These are phyloP conservation scores for Pelargonium fulgidum DNA, from an alignment of 441 rosid species.

Conservation along the genomic window DNA sequence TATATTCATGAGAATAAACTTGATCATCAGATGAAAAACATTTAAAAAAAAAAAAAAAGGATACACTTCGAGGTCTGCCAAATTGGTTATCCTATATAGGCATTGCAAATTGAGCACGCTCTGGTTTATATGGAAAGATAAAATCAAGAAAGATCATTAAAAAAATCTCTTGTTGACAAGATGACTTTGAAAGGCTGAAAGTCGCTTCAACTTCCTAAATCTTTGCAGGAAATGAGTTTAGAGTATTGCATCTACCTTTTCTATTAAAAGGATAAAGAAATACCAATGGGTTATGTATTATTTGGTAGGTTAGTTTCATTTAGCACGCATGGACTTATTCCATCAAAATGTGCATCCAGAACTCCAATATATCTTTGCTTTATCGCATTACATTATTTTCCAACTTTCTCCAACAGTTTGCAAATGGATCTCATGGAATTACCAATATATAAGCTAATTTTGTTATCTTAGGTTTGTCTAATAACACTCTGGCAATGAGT, in stretches of 20 bases:
- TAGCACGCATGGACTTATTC: not conserved
- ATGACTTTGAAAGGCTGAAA: not conserved
- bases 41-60: too few relatives aligned
- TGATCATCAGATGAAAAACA: not conserved
- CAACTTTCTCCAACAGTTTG: not conserved
- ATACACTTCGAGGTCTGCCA: not conserved
- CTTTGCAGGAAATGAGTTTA: not conserved
- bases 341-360: not conserved
- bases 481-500: not conserved
- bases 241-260: not conserved
- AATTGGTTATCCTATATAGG: not conserved
- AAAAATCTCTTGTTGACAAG: not conserved
- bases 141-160: not conserved
- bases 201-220: not conserved
- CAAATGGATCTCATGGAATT: not conserved
- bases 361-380: not conserved
- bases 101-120: not conserved
- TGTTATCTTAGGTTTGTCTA: not conserved
- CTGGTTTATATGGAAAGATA: not conserved
- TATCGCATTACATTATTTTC: conserved; percentile 1
- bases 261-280: not conserved
- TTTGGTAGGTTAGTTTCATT: not conserved
- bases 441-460: not conserved
- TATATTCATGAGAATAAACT: not conserved
- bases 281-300: not conserved